Base-by-base conservation (phyloP, 108 stramenopile genomes). In the Schizochytrium sp. region DNA sequence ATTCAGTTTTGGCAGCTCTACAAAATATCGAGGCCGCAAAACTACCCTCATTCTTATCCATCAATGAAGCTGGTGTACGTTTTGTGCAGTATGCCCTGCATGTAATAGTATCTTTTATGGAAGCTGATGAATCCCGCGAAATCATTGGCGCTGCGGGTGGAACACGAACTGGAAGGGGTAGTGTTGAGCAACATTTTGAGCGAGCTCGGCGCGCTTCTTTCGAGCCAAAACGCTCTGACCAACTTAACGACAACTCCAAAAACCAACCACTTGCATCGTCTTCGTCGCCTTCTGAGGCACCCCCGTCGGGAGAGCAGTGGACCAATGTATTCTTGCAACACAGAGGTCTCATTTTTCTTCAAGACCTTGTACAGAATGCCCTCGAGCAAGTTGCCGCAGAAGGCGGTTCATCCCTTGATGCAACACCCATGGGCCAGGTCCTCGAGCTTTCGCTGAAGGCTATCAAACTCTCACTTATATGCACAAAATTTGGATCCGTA, bases 151-250 rank as follows among this genome's bases (percentile, higher is more conserved):
- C 46, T 4, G 8, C 53, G 13, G 73, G n/a, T 13, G 46, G 50
- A 46, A 49, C 13, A 28, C 46, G 73, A 17, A n/a, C 73, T 17
- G 41, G 64, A 8, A 42, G 41, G 7, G 46, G 28, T 53, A 83
- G 50, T n/a, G 53, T 83, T 55, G 73, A 83, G 1, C 73, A 83
- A 40, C 73, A 83, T n/a, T 83, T 83, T 3, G 50, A 83, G 73
- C 73, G 73, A 12, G 73, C 73, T 4, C 46, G 73, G 5, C 38
- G 73, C 4, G 73, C 73, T 4, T 83, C 73, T n/a, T 83, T 83
- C n/a, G 73, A 83, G 64, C 64, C 64, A n/a, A 69, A 69, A 5
- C 64, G 64, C 5, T 42, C 64, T 0, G 64, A 42, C 5, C 28
- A 28, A 28, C 28, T 28, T 28, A 28, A 28, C 28, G 28, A 28